phyloP scores from a whole-genome alignment of 306 rosid genomes.

The Sesbania bispinosa region DNA sequence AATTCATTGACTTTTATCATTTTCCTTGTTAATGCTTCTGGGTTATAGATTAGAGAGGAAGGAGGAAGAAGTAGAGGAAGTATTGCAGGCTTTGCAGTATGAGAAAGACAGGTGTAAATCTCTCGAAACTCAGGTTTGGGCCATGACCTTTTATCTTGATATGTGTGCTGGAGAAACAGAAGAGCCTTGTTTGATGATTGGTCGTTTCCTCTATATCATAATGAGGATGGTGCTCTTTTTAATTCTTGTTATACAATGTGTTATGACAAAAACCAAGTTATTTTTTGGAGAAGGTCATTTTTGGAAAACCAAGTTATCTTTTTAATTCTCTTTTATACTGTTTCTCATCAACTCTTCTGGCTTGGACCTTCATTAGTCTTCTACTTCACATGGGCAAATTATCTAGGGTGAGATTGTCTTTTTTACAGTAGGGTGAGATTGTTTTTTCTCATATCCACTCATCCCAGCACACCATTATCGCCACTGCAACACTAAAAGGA shows the following conservation, averaged over 20 bases:
- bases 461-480: no score
- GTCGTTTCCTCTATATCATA: background rate
- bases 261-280: background rate
- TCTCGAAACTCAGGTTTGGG: slow-evolving; percentile 60
- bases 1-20: background rate
- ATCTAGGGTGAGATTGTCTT: no score
- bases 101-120: slow-evolving; percentile 59
- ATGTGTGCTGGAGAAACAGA: background rate
- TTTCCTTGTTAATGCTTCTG: background rate
- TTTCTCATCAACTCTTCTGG: no score
- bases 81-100: slow-evolving; percentile 33
- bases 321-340: no score
- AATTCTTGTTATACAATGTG: background rate
- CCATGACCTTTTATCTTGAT: background rate
- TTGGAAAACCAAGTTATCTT: no score
- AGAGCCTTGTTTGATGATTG: background rate
- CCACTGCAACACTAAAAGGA: no score
- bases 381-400: no score
- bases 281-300: no score
- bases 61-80: slow-evolving; percentile 35
- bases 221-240: background rate
- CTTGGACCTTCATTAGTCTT: no score
- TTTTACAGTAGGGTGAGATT: no score
- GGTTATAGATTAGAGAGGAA: slow-evolving; percentile 45
- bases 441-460: no score